Evolutionary conservation across 129 eudicot species (phyloP), one percentile per base, ranked within the genome.

Genomic region (Smallanthus sonchifolius): DNA sequence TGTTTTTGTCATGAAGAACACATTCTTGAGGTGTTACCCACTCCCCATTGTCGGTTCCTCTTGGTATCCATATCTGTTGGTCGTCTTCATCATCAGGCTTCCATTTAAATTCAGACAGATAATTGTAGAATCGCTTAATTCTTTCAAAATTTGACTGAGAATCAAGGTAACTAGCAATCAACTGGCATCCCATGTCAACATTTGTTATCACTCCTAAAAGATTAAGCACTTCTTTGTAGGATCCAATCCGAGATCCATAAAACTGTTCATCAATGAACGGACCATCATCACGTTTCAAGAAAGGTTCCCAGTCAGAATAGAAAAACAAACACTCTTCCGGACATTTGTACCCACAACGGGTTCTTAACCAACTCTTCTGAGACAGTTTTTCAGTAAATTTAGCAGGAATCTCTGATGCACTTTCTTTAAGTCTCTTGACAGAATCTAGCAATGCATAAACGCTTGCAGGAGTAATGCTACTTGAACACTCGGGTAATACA

Each of bases 291-390:
- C 16, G 45, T 34, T 30, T 56, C 67, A 88, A 49, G 59, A 54
- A 57, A 36, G 74, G 10, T 15, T 11, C 54, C 82, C 80, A 74
- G 24, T 57, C 35, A 4, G 84, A 7, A 47, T 30, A 34, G 60
- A 85, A 85, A 34, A 88, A 69, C 83, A 88, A 71, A 65, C 90
- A 85, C 70, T 86, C 48, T 0, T 69, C 1, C 2, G 95, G 87
- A 43, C 70, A 5, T 55, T 38, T 76, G 56, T 85, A 83, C 19
- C 90, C 94, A 43, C 32, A 39, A 42, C 49, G 36, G 2, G 86
- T 85, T 73, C 73, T 85, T 72, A 88, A 7, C 94, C 90, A 85
- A 2, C 45, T 77, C 55, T 45, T 64, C 37, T 40, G 59, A 9
- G 78, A 67, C 24, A 74, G 47, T 7, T 65, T 51, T 13, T 59